Conservation (phyloP, 2,329 filamentous ascomycete species). For the Cladosporium sp. region DNA sequence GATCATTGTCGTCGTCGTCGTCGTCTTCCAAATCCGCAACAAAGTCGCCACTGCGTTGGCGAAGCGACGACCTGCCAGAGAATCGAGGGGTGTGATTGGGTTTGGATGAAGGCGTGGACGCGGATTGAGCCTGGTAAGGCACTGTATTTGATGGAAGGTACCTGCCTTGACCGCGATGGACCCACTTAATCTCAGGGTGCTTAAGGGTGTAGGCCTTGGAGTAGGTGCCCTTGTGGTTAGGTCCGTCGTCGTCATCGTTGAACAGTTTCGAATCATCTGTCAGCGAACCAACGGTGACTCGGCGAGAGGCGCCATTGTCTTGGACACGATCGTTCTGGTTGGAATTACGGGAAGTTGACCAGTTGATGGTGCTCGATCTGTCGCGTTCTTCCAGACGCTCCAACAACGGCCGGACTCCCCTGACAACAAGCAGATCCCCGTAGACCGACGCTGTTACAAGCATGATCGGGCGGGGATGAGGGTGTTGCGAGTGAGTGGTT, state of each 20-base stretch:
- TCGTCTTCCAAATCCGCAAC: neutral
- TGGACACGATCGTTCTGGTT: neutral
- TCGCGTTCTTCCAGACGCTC: neutral
- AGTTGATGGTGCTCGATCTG: neutral
- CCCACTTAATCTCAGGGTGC: constrained; percentile 30
- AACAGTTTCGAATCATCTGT: neutral
- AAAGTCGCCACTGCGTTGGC: constrained; percentile 8
- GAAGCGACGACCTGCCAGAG: constrained; percentile 7
- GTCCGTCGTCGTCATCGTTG: constrained; percentile 20
- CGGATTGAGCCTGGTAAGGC: neutral
- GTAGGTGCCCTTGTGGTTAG: constrained; percentile 29
- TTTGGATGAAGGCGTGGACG: neutral
- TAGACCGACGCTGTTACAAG: constrained; percentile 1
- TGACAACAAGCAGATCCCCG: neutral
- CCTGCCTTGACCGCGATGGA: constrained; percentile 32
- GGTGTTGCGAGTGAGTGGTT: neutral
- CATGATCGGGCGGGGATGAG: neutral
- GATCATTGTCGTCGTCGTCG: constrained; percentile 4
- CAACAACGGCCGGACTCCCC: neutral
- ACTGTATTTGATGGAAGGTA: constrained; percentile 21
- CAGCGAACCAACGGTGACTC: neutral
- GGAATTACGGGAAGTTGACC: neutral
- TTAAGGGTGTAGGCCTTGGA: constrained; percentile 26
- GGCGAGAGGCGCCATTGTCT: neutral
- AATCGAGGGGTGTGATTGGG: neutral